Conservation (phyloP, 2,329 filamentous ascomycete species). For the Ceratocystis cubensis region DNA sequence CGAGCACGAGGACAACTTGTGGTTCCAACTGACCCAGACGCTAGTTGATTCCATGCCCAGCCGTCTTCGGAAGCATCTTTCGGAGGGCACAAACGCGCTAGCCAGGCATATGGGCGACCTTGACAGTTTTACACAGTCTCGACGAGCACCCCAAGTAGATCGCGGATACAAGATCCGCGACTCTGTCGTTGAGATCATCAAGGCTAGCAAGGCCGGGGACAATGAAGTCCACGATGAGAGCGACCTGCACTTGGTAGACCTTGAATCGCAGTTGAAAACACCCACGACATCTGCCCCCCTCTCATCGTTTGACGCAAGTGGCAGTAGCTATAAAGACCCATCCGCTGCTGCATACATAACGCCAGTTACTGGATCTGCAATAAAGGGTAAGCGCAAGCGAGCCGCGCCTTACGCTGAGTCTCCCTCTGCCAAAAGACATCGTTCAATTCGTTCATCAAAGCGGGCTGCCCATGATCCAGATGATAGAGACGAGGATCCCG, state of each 20-base stretch:
- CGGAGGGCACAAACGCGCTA: not conserved
- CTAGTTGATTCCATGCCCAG: conserved; percentile 23
- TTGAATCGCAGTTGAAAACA: not conserved
- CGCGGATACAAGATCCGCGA: conserved; percentile 11
- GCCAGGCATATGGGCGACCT: conserved; percentile 13
- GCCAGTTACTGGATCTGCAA: not conserved
- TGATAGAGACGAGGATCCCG: not conserved
- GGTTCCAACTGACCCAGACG: conserved; percentile 25
- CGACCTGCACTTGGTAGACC: not conserved
- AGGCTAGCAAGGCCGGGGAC: not conserved
- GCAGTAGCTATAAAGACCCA: not conserved
- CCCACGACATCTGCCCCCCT: not conserved
- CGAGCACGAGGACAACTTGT: conserved; percentile 26
- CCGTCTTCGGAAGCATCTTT: conserved; percentile 19
- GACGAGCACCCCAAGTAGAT: not conserved
- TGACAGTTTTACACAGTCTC: conserved; percentile 3
- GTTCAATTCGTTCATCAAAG: not conserved
- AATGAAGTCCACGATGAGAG: not conserved
- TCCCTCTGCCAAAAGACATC: not conserved
- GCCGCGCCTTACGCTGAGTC: not conserved
- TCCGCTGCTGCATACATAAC: not conserved
- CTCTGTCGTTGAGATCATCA: conserved; percentile 7
- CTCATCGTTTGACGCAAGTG: not conserved
- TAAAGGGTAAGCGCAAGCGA: not conserved
- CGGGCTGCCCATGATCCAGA: not conserved